These are phyloP conservation scores for Aspergillus wentii DNA, from an alignment of 495 filamentous ascomycete species.

Conservation along the genomic window DNA sequence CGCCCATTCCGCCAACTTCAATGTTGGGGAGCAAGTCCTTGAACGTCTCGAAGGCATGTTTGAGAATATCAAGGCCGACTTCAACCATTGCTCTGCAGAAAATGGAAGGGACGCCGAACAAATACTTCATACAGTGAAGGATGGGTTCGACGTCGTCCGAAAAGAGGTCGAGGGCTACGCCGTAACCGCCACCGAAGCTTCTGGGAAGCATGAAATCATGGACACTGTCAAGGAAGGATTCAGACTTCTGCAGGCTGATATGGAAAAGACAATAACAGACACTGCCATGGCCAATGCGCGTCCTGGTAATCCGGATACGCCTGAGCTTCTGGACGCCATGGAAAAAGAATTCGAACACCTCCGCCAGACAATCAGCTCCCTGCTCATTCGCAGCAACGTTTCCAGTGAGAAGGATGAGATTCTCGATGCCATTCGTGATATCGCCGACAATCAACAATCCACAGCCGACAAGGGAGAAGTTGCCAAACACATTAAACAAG, in stretches of 20 bases:
- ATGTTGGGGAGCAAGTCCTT: constrained; percentile 61
- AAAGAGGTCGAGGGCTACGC: constrained; percentile 78
- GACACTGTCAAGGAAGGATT: constrained; percentile 67
- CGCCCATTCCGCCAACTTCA: constrained; percentile 39
- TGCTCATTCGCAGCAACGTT: constrained; percentile 55
- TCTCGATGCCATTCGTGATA: constrained; percentile 57
- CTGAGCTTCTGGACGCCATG: constrained; percentile 63
- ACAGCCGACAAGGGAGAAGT: constrained; percentile 16
- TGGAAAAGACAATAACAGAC: constrained; percentile 58
- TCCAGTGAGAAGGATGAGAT: constrained; percentile 56
- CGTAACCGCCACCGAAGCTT: constrained; percentile 58
- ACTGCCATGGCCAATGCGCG: constrained; percentile 24
- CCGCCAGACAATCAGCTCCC: constrained; percentile 64
- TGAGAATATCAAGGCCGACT: constrained; percentile 66
- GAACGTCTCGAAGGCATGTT: constrained; percentile 69
- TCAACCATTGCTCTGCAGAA: constrained; percentile 68
- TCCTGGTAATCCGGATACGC: constrained; percentile 38
- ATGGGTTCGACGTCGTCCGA: constrained; percentile 76
- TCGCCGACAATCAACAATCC: constrained; percentile 20
- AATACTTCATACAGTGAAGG: constrained; percentile 77
- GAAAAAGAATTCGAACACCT: constrained; percentile 67
- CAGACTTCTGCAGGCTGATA: constrained; percentile 65
- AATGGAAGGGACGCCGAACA: constrained; percentile 76
- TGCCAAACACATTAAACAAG: constrained; percentile 54
- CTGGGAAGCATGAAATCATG: constrained; percentile 73